A percentile compares a stretch with the other conserved stretches of the same genome.
These are phyloP conservation scores for Fraxinus quadrangulata DNA, from an alignment of 257 asterid genomes.

Conservation along the genomic window DNA sequence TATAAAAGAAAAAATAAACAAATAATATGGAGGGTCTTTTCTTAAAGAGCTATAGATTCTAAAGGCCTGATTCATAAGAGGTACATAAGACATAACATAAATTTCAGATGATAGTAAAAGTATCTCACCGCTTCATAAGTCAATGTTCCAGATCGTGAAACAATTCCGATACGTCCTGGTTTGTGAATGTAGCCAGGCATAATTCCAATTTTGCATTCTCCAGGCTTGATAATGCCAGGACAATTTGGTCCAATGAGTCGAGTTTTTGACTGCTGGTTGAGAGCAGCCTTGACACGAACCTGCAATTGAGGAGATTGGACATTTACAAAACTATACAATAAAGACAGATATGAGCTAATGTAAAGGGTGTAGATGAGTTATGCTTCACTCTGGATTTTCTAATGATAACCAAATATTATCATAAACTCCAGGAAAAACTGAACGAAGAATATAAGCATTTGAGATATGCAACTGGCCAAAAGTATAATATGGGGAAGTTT, in stretches of 20 bases:
- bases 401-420: not conserved
- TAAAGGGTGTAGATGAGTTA: not conserved
- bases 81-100: not conserved
- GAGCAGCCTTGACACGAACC: conserved; percentile 89
- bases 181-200: conserved; percentile 99
- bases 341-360: conserved; percentile 2
- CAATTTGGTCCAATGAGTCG: conserved; percentile 95
- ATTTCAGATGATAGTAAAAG: conserved; percentile 17
- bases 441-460: not conserved
- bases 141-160: conserved; percentile 87
- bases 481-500: not conserved
- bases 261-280: conserved; percentile 79
- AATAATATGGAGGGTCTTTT: not conserved
- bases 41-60: not conserved
- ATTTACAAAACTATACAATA: conserved; percentile 17
- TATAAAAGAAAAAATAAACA: not conserved
- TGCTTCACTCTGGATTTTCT: not conserved
- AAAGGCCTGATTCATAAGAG: conserved; percentile 8
- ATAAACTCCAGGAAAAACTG: not conserved
- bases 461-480: not conserved
- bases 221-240: conserved; percentile 98
- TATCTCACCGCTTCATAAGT: conserved; percentile 86
- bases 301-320: conserved; percentile 31
- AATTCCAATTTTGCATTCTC: conserved; percentile 97
- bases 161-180: conserved; percentile 98